phyloP scores from a whole-genome alignment of 2,329 filamentous ascomycete species.

The Pseudogymnoascus sp. region DNA sequence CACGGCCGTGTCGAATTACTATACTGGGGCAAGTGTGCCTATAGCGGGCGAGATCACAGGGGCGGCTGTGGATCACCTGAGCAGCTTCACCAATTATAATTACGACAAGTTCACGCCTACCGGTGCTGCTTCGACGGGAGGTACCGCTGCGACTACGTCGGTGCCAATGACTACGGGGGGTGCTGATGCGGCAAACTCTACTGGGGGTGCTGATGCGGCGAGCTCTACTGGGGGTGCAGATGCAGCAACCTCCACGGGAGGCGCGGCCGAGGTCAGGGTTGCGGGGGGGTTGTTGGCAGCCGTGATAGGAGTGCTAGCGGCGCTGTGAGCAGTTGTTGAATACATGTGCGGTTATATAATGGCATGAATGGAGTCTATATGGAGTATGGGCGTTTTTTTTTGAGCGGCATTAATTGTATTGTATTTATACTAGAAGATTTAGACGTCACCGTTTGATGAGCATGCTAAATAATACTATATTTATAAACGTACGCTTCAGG shows the following conservation, averaged over 20 bases:
- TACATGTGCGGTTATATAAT: neutral
- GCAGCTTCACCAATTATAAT: neutral
- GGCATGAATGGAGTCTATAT: neutral
- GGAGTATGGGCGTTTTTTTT: neutral
- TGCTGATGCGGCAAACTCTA: neutral
- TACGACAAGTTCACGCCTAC: neutral
- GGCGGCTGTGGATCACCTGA: neutral
- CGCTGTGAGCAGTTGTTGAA: neutral
- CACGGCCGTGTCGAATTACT: conserved; percentile 7
- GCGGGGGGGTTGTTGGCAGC: neutral
- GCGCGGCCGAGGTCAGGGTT: neutral
- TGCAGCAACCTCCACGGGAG: neutral
- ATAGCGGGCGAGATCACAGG: conserved; percentile 10
- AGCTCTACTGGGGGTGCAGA: neutral
- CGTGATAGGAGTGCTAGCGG: neutral
- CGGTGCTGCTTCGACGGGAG: neutral
- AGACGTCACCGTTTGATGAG: neutral
- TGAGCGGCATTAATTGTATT: neutral
- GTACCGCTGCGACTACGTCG: neutral
- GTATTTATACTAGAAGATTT: neutral
- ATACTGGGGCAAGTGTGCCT: neutral
- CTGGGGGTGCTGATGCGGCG: neutral
- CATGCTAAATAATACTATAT: neutral
- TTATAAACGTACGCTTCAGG: neutral
- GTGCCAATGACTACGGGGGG: neutral